These are phyloP conservation scores for Salix dunnii DNA, from an alignment of 345 rosid species.

Conservation along the genomic window DNA sequence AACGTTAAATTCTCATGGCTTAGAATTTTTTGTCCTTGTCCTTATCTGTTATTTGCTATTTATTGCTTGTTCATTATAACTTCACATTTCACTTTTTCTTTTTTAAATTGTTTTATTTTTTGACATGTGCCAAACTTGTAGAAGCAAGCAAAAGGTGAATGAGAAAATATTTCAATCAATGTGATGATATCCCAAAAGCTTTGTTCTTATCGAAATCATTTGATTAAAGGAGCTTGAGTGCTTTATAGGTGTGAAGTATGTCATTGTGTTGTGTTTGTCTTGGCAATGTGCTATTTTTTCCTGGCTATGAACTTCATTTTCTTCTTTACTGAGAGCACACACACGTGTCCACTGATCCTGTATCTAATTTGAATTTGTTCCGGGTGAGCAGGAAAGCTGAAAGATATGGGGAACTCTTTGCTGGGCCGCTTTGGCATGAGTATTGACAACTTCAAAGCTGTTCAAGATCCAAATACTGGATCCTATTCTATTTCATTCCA, in stretches of 20 bases:
- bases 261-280: background rate
- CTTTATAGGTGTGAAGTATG: background rate
- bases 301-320: background rate
- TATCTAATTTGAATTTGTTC: background rate
- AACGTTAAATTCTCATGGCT: background rate
- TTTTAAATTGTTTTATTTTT: background rate
- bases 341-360: background rate
- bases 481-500: constrained; percentile 87
- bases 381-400: constrained; percentile 63
- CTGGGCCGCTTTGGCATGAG: constrained; percentile 92
- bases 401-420: constrained; percentile 84
- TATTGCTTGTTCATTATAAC: background rate
- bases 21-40: background rate
- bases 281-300: background rate
- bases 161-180: background rate
- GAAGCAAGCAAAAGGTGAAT: background rate
- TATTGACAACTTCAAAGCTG: constrained; percentile 87
- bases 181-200: background rate
- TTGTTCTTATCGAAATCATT: background rate
- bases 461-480: constrained; percentile 92
- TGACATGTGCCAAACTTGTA: background rate
- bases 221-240: background rate
- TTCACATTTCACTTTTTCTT: background rate
- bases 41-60: background rate
- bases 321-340: background rate